Base-by-base conservation (phyloP, 768 basidiomycete species). In the Tylopilus vinaceipallidus region DNA sequence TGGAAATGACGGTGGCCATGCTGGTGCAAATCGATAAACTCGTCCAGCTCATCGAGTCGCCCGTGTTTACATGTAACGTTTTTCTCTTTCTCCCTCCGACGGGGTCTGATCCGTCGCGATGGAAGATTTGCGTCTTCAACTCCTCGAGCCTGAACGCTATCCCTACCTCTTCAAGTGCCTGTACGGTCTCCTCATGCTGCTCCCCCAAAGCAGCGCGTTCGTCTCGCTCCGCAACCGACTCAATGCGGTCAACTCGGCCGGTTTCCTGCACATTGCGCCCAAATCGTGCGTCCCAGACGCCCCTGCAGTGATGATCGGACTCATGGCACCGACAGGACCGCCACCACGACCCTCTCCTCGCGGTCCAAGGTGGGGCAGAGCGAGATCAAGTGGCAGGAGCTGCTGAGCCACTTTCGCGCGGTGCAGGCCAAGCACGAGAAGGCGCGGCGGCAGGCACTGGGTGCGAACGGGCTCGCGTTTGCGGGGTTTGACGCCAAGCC, bases 331-430 rank as follows among this genome's bases (percentile, higher is more conserved):
- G n/a, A 48, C 71, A 50, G 61, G 72, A 40, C 61, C 11, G 58
- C 64, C 8, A 50, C 63, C 1, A 62, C 72, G 19, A 57, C n/a
- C n/a, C n/a, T 75, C 22, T 63, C 83, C 2, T 74, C 83, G 17
- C 82, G 92, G 20, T 87, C 91, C 4, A 95, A 95, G 66, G 62
- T 85, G 0, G 74, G 82, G 26, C 80, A 89, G 22, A 93, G 91
- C 36, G 93, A 97, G 45, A 97, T 99, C 65, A 98, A 97, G 65
- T 99, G 97, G 97, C 85, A 86, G 62, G 97, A 98, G 53, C 78
- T 99, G 0, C 79, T 98, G 10, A 77, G 79, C 4, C 97, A 99
- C 67, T 99, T 99, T 75, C 85, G 95, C 16, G 73, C 81, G 0
- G 84, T 97, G 1, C 97, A 99, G 68, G 76, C 79, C 29, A 88